phyloP scores from a whole-genome alignment of 2,329 filamentous ascomycete genomes.

The Fusarium chuoi region DNA sequence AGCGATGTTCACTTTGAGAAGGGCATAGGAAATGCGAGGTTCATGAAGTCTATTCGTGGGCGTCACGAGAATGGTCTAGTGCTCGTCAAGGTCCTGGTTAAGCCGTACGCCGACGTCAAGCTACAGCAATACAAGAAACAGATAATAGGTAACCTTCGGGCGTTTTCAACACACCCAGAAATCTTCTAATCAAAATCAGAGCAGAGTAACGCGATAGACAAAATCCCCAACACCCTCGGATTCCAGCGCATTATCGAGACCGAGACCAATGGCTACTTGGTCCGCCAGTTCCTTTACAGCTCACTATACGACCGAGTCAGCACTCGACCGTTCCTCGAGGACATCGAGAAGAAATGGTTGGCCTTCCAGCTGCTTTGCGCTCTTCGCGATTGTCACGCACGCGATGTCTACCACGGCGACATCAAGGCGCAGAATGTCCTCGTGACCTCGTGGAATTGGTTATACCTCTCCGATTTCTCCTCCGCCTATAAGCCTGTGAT shows the following conservation, averaged over 20 bases:
- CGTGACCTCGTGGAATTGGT: slow-evolving; percentile 99
- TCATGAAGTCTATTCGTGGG: slow-evolving; percentile 96
- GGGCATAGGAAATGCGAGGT: slow-evolving; percentile 88
- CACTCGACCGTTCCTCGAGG: slow-evolving; percentile 94
- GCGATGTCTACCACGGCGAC: slow-evolving; percentile 93
- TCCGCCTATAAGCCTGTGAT: slow-evolving; percentile 94
- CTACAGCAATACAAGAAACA: slow-evolving; percentile 81
- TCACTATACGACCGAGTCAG: slow-evolving; percentile 97
- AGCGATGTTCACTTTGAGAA: slow-evolving; percentile 92
- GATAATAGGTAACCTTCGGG: slow-evolving; percentile 71
- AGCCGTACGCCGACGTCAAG: slow-evolving; percentile 85
- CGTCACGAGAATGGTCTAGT: slow-evolving; percentile 90
- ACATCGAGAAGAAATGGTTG: slow-evolving; percentile 99
- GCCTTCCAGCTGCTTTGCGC: slow-evolving; percentile 95
- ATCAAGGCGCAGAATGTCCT: slow-evolving; percentile 98
- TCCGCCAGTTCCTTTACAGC: slow-evolving; percentile 95
- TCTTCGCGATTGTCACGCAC: slow-evolving; percentile 88
- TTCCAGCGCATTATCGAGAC: slow-evolving; percentile 95
- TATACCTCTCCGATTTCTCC: slow-evolving; percentile 97
- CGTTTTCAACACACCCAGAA: too few relatives aligned
- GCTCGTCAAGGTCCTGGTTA: slow-evolving; percentile 93
- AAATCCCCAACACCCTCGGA: slow-evolving; percentile 89
- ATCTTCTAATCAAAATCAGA: slow-evolving; percentile 58
- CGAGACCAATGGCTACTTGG: slow-evolving; percentile 88
- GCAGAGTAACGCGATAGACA: slow-evolving; percentile 80